phyloP scores from a whole-genome alignment of 192 early-diverging fungal species.

The Coemansia sp. region DNA sequence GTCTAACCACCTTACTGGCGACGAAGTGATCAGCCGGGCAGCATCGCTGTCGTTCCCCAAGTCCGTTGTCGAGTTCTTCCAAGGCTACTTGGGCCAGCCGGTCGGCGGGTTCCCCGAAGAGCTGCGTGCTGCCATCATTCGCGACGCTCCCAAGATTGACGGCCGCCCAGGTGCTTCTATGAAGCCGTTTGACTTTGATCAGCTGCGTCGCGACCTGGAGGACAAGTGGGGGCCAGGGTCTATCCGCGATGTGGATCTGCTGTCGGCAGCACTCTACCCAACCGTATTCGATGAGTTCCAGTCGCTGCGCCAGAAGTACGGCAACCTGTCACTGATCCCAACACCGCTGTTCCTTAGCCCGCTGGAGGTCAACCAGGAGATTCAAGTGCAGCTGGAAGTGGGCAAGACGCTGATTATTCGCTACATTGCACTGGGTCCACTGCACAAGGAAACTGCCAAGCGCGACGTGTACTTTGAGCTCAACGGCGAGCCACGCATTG shows the following conservation, averaged over 20 bases:
- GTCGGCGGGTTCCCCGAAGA: conserved; percentile 94
- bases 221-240: conserved; percentile 75
- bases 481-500: conserved; percentile 90
- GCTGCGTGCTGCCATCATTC: conserved; percentile 78
- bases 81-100: conserved; percentile 92
- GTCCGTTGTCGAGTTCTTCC: conserved; percentile 95
- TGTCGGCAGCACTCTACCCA: conserved; percentile 89
- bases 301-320: conserved; percentile 68
- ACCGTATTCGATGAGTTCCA: conserved; percentile 88
- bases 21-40: conserved; percentile 76
- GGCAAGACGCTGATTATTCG: conserved; percentile 90
- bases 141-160: conserved; percentile 71
- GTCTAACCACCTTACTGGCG: conserved; percentile 71
- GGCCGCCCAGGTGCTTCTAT: conserved; percentile 82
- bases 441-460: conserved; percentile 62
- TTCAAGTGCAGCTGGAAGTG: conserved; percentile 79
- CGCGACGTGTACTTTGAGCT: conserved; percentile 95
- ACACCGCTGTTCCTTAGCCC: conserved; percentile 89
- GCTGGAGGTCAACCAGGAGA: conserved; percentile 84
- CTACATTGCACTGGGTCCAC: conserved; percentile 82
- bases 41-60: conserved; percentile 86
- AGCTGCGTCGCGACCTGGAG: conserved; percentile 68
- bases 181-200: conserved; percentile 72
- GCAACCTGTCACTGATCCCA: conserved; percentile 85
- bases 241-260: conserved; percentile 85